Percentiles rank a stretch among this genome's conserved stretches.
These are phyloP conservation scores for Syzygium grande DNA, from an alignment of 345 rosid genomes.

Conservation along the genomic window DNA sequence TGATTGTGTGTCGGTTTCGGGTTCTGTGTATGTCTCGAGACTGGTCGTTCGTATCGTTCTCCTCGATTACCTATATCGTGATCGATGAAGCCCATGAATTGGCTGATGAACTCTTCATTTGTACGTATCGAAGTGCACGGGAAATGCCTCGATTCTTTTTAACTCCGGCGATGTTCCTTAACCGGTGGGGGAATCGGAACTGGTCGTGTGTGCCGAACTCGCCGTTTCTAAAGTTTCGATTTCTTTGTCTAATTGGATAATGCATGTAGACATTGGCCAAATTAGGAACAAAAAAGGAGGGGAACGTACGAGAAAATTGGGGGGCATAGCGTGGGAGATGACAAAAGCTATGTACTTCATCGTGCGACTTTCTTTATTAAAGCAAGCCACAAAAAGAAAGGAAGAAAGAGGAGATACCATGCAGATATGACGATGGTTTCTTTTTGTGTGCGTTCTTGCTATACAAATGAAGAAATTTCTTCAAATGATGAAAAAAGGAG, in stretches of 20 bases:
- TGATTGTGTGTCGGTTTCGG: too few species aligned
- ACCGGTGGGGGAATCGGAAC: not conserved
- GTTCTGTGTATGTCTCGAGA: too few species aligned
- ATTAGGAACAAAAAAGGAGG: not conserved
- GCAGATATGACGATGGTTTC: not conserved
- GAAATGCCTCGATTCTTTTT: too few species aligned
- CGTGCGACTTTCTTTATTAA: not conserved
- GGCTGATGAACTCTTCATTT: too few species aligned
- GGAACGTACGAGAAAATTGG: not conserved
- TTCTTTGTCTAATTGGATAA: not conserved
- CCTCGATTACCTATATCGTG: too few species aligned
- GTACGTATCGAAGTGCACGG: too few species aligned
- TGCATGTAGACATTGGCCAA: not conserved
- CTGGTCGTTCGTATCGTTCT: too few species aligned
- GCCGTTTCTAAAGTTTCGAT: not conserved
- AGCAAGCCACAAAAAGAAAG: too few species aligned
- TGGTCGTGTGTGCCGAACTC: not conserved
- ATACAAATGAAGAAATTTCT: not conserved
- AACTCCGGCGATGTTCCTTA: too few species aligned
- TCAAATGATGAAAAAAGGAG: not conserved
- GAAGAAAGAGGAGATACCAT: not conserved
- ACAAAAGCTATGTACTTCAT: not conserved
- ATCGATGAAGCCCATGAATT: too few species aligned
- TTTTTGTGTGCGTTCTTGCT: too few species aligned
- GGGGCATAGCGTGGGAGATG: not conserved